These are phyloP conservation scores for Helminthosporium solani DNA, from an alignment of 2,329 filamentous ascomycete genomes.

Conservation along the genomic window DNA sequence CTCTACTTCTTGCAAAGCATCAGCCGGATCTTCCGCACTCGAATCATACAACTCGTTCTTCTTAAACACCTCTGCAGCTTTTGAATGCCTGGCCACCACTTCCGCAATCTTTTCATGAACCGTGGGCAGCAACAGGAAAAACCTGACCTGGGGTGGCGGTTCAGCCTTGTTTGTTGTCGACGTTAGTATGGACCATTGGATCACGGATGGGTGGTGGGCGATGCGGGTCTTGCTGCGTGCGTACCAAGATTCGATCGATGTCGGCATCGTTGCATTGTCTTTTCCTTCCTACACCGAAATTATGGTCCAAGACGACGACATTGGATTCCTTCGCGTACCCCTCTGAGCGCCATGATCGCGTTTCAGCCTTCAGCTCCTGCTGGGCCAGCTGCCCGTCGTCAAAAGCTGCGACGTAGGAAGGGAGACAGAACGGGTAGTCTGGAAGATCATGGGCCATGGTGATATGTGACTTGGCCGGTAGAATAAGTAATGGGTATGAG, in stretches of 20 bases:
- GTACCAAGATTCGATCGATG: slow-evolving; percentile 6
- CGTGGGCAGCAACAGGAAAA: slow-evolving; percentile 9
- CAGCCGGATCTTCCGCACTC: slow-evolving; percentile 3
- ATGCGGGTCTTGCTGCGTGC: too few species aligned
- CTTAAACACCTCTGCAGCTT: slow-evolving; percentile 1
- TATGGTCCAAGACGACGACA: slow-evolving; percentile 6
- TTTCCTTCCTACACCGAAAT: slow-evolving; percentile 2
- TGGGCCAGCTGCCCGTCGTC: slow-evolving; percentile 10
- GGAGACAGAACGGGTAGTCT: slow-evolving; percentile 9
- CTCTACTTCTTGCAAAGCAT: neutral
- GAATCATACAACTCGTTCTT: slow-evolving; percentile 10
- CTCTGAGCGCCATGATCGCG: slow-evolving; percentile 9
- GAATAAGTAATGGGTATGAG: too few species aligned
- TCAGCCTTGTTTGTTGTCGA: neutral
- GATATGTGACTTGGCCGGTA: too few species aligned
- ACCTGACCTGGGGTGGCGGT: slow-evolving; percentile 6
- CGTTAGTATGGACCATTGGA: too few species aligned
- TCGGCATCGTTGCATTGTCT: slow-evolving; percentile 4
- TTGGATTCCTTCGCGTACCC: slow-evolving; percentile 6
- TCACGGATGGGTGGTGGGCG: too few species aligned
- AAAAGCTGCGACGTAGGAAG: slow-evolving; percentile 10
- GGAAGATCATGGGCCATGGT: neutral
- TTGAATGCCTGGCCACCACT: slow-evolving; percentile 1
- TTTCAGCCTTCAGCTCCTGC: slow-evolving; percentile 8
- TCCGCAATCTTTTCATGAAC: slow-evolving; percentile 10